Conservation (phyloP, 2,329 filamentous ascomycete species). For the Alternaria gansuensis region DNA sequence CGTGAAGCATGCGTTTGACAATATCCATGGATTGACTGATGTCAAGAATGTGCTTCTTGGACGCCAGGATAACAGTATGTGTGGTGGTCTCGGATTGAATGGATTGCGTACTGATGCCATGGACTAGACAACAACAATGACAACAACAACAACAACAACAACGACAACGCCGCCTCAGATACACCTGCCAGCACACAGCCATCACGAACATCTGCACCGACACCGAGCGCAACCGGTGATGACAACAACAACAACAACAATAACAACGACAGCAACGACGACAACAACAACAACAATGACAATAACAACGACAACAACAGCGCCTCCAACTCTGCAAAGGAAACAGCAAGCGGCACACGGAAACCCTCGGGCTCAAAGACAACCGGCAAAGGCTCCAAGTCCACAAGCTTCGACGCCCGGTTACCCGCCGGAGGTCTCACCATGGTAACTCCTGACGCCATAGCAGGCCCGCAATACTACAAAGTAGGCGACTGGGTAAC, state of each 20-base stretch:
- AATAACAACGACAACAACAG: constrained; percentile 26
- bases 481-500: constrained; percentile 70
- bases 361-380: constrained; percentile 35
- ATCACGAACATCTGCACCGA: constrained; percentile 15
- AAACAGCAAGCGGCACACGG: constrained; percentile 31
- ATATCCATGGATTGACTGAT: constrained; percentile 39
- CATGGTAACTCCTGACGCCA: constrained; percentile 67
- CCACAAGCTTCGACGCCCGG: constrained; percentile 60
- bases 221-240: constrained; percentile 22
- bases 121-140: constrained; percentile 9
- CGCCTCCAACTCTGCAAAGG: constrained; percentile 25
- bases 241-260: constrained; percentile 16
- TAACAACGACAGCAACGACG: constrained; percentile 23
- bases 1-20: constrained; percentile 46
- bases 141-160: constrained; percentile 7
- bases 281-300: constrained; percentile 27
- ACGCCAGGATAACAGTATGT: constrained; percentile 45
- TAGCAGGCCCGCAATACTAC: constrained; percentile 65
- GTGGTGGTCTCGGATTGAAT: background rate
- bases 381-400: constrained; percentile 33
- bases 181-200: constrained; percentile 27
- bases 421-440: constrained; percentile 67
- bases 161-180: constrained; percentile 26
- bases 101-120: background rate
- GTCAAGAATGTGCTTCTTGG: constrained; percentile 44